Base-by-base conservation (phyloP, 768 basidiomycete genomes). In the Lactarius tabidus region DNA sequence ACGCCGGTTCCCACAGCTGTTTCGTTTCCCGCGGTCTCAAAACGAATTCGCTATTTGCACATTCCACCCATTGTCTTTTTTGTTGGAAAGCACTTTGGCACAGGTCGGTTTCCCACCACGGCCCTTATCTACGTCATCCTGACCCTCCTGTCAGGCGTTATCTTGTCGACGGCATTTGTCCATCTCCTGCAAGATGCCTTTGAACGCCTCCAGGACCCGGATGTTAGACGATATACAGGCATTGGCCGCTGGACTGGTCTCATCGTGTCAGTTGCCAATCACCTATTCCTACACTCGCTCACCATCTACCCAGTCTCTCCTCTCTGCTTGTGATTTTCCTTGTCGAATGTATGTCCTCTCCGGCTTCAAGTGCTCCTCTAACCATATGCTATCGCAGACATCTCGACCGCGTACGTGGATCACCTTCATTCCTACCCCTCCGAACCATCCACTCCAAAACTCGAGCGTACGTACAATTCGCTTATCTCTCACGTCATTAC, bases 71-170 rank as follows among this genome's bases (percentile, higher is more conserved):
- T 89, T 18, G 70, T 88, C 20, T 93, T 93, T 73, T 93, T 93
- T 74, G 79, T 91, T n/a, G 90, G 89, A 43, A 93, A 92, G 71
- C 91, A 93, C 72, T 92, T 93, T 70, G 91, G 91, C 39, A 93
- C 91, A 17, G 69, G 69, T 68, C 10, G 28, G 64, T 10, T n/a
- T 36, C 29, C 38, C 39, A 28, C 17, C 3, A 3, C 29, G 15
- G 15, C 8, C 17, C 5, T 9, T n/a, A 12, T 17, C 51, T 20
- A n/a, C 3, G 8, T 63, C 29, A 28, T 31, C 26, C 52, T 53
- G 15, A 57, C 55, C 20, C 7, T 28, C n/a, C 63, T 83, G 2
- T 52, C 23, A 70, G 90, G 90, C 14, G 90, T 91, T 17, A 93
- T 93, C 38, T 74, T 93, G 5, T 85, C 91, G 4, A 93, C 91